Evolutionary conservation across 306 rosid species (phyloP).

Genomic region (Sphenostylis stenocarpa): DNA sequence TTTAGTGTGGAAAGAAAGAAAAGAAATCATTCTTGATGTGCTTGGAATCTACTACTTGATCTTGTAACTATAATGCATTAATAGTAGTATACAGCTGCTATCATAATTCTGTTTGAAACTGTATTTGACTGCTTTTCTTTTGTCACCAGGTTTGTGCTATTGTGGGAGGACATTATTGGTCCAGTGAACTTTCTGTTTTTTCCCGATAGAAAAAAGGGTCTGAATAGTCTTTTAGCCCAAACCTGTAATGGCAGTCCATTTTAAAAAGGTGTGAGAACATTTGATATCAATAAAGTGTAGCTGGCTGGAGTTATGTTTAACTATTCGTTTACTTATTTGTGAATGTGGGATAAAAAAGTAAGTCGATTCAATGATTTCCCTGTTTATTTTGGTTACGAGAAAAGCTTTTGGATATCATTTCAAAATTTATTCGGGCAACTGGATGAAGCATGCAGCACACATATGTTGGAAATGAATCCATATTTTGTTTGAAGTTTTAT

Average conservation of each 20-base stretch:
- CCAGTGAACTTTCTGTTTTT: constrained; percentile 17
- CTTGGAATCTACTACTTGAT: constrained; percentile 5
- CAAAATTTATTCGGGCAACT: constrained; percentile 1
- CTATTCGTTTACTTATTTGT: constrained; percentile 21
- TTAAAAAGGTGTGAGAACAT: constrained; percentile 34
- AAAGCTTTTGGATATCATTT: constrained; percentile 27
- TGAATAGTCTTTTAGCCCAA: constrained; percentile 26
- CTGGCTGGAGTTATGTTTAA: constrained; percentile 34
- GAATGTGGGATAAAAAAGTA: constrained; percentile 35
- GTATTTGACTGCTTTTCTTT: constrained; percentile 25
- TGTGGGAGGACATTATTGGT: constrained; percentile 27
- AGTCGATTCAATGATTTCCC: constrained; percentile 33
- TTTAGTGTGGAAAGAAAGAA: neutral
- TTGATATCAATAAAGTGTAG: constrained; percentile 46
- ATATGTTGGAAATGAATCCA: constrained; percentile 9
- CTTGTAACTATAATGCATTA: neutral
- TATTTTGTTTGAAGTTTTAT: neutral
- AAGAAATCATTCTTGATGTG: neutral
- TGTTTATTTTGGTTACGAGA: constrained; percentile 10
- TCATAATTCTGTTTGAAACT: constrained; percentile 2
- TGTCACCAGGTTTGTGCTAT: constrained; percentile 47
- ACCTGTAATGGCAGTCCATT: constrained; percentile 28
- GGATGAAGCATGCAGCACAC: constrained; percentile 9
- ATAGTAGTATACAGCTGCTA: neutral
- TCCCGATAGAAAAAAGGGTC: constrained; percentile 20